phyloP scores from a whole-genome alignment of 345 rosid genomes.

The Moricandia moricandioides region DNA sequence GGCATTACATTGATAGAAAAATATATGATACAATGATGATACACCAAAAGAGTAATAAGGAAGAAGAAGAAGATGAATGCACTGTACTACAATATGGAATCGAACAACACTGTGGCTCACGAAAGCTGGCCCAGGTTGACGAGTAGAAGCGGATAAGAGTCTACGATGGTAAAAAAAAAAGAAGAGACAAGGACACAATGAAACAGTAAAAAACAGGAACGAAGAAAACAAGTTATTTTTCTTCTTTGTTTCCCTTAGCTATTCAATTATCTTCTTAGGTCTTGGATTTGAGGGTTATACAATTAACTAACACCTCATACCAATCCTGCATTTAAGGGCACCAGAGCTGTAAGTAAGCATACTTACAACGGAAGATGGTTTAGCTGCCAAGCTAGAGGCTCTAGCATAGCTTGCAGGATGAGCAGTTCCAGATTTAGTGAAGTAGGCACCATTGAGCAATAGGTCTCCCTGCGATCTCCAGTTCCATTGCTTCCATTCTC shows the following conservation, averaged over 20 bases:
- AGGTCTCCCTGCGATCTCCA: slow-evolving; percentile 67
- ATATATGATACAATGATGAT: slow-evolving; percentile 32
- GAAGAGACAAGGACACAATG: slow-evolving; percentile 1
- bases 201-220: slow-evolving; percentile 6
- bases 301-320: slow-evolving; percentile 48
- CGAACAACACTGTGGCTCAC: slow-evolving; percentile 37
- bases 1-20: slow-evolving; percentile 31
- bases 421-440: slow-evolving; percentile 51
- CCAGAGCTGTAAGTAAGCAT: slow-evolving; percentile 51
- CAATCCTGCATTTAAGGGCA: slow-evolving; percentile 49
- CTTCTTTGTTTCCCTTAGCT: slow-evolving; percentile 19
- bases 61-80: slow-evolving; percentile 18
- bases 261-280: slow-evolving; percentile 8
- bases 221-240: slow-evolving; percentile 28
- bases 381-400: slow-evolving; percentile 49
- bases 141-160: slow-evolving; percentile 1
- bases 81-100: slow-evolving; percentile 29
- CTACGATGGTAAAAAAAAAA: slow-evolving; percentile 12
- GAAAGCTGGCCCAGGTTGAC: slow-evolving; percentile 39
- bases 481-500: slow-evolving; percentile 54
- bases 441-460: slow-evolving; percentile 57
- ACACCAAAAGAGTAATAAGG: slow-evolving; percentile 24
- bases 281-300: neutral
- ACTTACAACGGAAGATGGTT: slow-evolving; percentile 42
- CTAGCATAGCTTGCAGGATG: slow-evolving; percentile 52